phyloP scores from a whole-genome alignment of 2,329 filamentous ascomycete genomes.

The Pestalotiopsis sp. region DNA sequence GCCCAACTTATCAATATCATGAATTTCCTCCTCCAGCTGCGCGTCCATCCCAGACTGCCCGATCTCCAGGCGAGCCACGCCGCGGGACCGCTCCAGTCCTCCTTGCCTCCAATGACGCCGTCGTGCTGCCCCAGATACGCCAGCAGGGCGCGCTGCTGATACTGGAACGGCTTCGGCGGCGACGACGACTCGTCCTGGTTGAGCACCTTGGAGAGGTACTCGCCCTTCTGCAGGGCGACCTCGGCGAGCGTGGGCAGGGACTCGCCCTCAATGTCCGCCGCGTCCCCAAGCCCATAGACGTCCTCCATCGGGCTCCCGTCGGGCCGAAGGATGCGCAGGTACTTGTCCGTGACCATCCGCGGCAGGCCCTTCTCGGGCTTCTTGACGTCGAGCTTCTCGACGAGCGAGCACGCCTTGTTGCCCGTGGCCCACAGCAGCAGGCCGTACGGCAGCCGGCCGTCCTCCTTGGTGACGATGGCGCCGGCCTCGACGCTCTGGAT shows the following conservation, averaged over 20 bases:
- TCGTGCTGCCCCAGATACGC: slow-evolving; percentile 44
- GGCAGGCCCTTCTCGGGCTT: slow-evolving; percentile 23
- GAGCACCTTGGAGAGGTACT: slow-evolving; percentile 31
- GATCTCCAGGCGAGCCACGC: slow-evolving; percentile 47
- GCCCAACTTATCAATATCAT: slow-evolving; percentile 36
- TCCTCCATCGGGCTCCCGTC: slow-evolving; percentile 28
- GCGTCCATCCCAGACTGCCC: slow-evolving; percentile 37
- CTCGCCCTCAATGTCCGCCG: slow-evolving; percentile 39
- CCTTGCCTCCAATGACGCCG: slow-evolving; percentile 40
- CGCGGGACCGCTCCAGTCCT: slow-evolving; percentile 40
- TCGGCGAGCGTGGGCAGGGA: slow-evolving; percentile 37
- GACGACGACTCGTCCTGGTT: slow-evolving; percentile 13
- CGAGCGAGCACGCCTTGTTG: slow-evolving; percentile 22
- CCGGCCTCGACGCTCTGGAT: slow-evolving; percentile 20
- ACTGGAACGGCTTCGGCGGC: slow-evolving; percentile 32
- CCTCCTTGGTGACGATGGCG: slow-evolving; percentile 17
- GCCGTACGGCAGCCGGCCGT: slow-evolving; percentile 18
- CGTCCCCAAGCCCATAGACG: slow-evolving; percentile 38
- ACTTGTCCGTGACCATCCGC: slow-evolving; percentile 20
- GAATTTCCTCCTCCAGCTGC: slow-evolving; percentile 32
- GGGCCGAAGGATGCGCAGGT: slow-evolving; percentile 26
- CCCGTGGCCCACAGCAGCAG: slow-evolving; percentile 25
- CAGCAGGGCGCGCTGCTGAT: slow-evolving; percentile 38
- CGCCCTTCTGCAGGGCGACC: slow-evolving; percentile 39
- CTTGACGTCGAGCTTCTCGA: slow-evolving; percentile 24